Evolutionary conservation across 768 basidiomycete genomes (phyloP).

Genomic region (Paxillus rubicundulus): DNA sequence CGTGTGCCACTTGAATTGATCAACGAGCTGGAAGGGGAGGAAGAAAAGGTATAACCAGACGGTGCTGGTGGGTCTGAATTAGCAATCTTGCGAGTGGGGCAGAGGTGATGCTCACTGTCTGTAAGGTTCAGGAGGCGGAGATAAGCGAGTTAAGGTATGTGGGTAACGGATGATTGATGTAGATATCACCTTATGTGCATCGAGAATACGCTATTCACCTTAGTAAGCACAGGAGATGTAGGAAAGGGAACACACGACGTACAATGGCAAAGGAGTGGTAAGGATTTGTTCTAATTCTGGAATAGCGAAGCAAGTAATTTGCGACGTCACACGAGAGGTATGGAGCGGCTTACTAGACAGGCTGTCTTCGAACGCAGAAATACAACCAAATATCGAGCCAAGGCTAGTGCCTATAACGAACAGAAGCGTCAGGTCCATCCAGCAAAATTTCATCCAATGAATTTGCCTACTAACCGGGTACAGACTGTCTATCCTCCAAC

Average conservation of each 20-base stretch:
- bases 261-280: conserved; percentile 67
- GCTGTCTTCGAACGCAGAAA: conserved; percentile 54
- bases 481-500: conserved; percentile 56
- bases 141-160: neutral
- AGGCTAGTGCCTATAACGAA: conserved; percentile 42
- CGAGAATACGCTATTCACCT: neutral
- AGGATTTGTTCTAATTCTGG: conserved; percentile 57
- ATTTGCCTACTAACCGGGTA: conserved; percentile 41
- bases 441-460: neutral
- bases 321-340: neutral
- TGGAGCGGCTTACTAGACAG: conserved; percentile 41
- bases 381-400: conserved; percentile 46
- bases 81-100: neutral
- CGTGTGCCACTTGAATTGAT: conserved; percentile 59
- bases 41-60: conserved; percentile 76
- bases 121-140: neutral
- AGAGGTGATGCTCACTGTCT: neutral
- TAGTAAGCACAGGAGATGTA: neutral
- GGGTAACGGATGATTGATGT: neutral
- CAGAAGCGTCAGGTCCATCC: neutral
- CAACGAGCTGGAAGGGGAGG: conserved; percentile 71
- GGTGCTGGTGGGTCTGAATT: conserved; percentile 36
- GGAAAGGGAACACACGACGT: conserved; percentile 24
- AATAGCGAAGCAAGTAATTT: neutral
- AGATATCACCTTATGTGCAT: neutral